These are phyloP conservation scores for Penicillium angulare DNA, from an alignment of 495 filamentous ascomycete species.

Conservation along the genomic window DNA sequence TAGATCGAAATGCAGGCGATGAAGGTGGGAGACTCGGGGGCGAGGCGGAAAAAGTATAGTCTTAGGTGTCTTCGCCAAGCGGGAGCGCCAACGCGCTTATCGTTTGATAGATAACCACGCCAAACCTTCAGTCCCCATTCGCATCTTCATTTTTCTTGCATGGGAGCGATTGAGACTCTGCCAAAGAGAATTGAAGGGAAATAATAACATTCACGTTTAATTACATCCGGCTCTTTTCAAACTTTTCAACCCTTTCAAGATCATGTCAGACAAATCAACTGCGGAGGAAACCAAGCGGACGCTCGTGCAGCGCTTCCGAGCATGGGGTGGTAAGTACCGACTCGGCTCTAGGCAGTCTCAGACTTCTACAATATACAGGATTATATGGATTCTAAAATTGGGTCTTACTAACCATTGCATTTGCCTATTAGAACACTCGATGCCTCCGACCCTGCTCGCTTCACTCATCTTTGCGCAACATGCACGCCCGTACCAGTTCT, in stretches of 20 bases:
- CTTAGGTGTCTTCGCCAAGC: constrained; percentile 34
- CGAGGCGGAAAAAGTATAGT: constrained; percentile 21
- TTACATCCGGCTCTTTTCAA: neutral
- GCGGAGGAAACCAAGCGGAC: constrained; percentile 48
- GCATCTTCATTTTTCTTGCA: neutral
- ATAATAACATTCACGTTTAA: no score
- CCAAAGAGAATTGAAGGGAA: neutral
- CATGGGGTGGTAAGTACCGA: constrained; percentile 67
- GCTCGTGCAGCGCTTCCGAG: constrained; percentile 50
- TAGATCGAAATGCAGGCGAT: constrained; percentile 7
- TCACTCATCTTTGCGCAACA: constrained; percentile 77
- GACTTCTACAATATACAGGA: neutral
- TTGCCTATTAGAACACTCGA: constrained; percentile 63
- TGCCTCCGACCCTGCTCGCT: constrained; percentile 76
- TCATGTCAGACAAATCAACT: constrained; percentile 27
- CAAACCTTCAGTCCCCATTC: neutral
- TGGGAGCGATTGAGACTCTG: neutral
- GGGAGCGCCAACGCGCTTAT: constrained; percentile 22
- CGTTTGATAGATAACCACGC: neutral
- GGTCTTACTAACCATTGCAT: constrained; percentile 3
- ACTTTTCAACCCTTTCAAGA: constrained; percentile 6
- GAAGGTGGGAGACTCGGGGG: constrained; percentile 13
- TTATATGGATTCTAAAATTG: neutral
- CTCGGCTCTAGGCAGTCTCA: neutral
- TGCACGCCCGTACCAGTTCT: constrained; percentile 66